Conservation (phyloP, 805 yeast species). For the Candida coleopterorum region DNA sequence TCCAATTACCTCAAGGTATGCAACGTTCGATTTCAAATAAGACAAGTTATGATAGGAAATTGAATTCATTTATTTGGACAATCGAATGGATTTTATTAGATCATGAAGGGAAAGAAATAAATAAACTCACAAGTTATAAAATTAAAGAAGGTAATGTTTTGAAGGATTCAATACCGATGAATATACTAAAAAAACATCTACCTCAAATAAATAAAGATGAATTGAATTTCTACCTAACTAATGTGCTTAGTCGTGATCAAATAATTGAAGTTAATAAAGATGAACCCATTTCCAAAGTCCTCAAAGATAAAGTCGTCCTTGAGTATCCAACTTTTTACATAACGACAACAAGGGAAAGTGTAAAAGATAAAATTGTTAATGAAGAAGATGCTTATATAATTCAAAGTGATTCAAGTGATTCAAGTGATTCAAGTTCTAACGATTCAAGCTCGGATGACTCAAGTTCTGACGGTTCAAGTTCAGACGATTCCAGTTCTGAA, state of each 20-base stretch:
- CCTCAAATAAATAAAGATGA: slow-evolving; percentile 13
- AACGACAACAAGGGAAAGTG: slow-evolving; percentile 13
- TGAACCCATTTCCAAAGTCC: slow-evolving; percentile 39
- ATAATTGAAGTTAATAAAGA: slow-evolving; percentile 34
- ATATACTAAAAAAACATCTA: slow-evolving; percentile 20
- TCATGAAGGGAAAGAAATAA: slow-evolving; percentile 19
- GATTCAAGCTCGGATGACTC: slow-evolving; percentile 11
- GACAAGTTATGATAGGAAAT: slow-evolving; percentile 63
- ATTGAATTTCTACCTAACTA: slow-evolving; percentile 28
- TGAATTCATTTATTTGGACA: slow-evolving; percentile 69
- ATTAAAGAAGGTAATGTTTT: slow-evolving; percentile 34
- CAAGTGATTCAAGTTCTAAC: slow-evolving; percentile 8
- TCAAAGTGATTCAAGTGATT: slow-evolving; percentile 12
- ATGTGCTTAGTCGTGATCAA: slow-evolving; percentile 23
- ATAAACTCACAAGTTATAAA: slow-evolving; percentile 40
- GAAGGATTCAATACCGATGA: slow-evolving; percentile 38
- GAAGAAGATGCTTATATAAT: slow-evolving; percentile 17
- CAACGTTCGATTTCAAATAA: slow-evolving; percentile 58
- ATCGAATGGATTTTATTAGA: slow-evolving; percentile 61
- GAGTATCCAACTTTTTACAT: slow-evolving; percentile 74
- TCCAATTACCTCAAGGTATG: slow-evolving; percentile 70
- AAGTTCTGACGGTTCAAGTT: slow-evolving; percentile 9
- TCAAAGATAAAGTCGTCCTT: slow-evolving; percentile 57
- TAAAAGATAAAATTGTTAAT: slow-evolving; percentile 12
- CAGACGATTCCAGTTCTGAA: slow-evolving; percentile 6